Base-by-base conservation (phyloP, 2,329 filamentous ascomycete genomes). In the Alternaria gaisen region DNA sequence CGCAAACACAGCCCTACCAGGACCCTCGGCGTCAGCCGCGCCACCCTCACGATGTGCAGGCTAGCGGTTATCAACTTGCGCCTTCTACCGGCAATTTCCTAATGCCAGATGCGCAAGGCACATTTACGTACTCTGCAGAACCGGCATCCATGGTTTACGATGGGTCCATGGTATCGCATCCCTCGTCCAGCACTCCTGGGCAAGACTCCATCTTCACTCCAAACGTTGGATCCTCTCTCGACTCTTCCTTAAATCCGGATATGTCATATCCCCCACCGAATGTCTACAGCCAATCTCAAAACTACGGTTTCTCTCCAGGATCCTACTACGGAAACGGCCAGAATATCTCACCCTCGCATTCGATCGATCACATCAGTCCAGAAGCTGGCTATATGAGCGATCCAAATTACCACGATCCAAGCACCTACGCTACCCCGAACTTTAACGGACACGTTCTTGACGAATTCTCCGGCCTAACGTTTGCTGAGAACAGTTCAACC, bases 351-450 rank as follows among this genome's bases (percentile, higher is more conserved):
- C 77, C 78, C 24, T 76, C 76, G 28, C 73, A 75, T 56, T 79
- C 77, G n/a, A 69, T 74, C 56, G 78, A 79, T 36, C 72, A 79
- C 44, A 63, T 79, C 34, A 80, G 77, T 48, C 75, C 77, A 9
- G 75, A 79, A 41, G 57, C 64, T 26, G 70, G 73, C 14, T 78
- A 78, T 51, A 61, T 72, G 53, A 77, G 73, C 56, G 76, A 79
- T 52, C 67, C 71, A 18, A 76, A 65, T 50, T 72, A 75, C 42
- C 70, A 72, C 22, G 71, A 77, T 34, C 54, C 69, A 24, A 77
- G 72, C 63, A 71, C 64, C 50, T 78, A 76, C 44, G 67, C 75
- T 3, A 76, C 75, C 9, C 72, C 76, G 11, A 74, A 62, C 47
- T 73, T 74, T 65, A 72, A 70, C 41, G 67, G 66, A 16, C 71